A percentile compares a stretch with the other conserved stretches of the same genome.
phyloP scores from a whole-genome alignment of 345 rosid genomes.

The Rhizophora apiculata region DNA sequence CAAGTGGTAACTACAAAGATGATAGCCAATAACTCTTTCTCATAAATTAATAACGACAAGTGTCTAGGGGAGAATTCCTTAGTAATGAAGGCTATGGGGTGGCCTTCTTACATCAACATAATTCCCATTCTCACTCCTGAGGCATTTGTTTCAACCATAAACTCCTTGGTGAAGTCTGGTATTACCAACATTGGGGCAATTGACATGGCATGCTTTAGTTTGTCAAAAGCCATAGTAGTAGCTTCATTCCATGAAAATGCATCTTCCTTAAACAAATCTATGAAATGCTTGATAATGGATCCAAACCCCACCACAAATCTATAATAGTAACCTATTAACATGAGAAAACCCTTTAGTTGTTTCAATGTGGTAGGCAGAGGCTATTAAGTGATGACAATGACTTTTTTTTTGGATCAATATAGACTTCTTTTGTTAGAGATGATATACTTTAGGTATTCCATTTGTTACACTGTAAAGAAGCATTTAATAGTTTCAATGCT shows the following conservation, averaged over 20 bases:
- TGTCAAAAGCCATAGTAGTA: fast-evolving
- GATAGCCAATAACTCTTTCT: background rate
- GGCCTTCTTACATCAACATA: background rate
- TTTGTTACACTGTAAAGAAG: background rate
- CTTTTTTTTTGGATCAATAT: background rate
- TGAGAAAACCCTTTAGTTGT: background rate
- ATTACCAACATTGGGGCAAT: fast-evolving
- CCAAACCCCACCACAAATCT: too few relatives aligned
- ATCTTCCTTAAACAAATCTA: background rate
- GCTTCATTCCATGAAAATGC: too few relatives aligned
- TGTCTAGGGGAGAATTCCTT: background rate
- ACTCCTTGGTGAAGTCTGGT: background rate
- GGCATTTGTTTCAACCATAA: background rate
- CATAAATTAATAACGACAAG: fast-evolving
- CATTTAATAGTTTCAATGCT: background rate
- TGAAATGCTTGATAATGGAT: background rate
- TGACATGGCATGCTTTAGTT: fast-evolving
- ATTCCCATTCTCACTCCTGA: background rate
- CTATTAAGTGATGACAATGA: background rate
- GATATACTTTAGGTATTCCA: background rate
- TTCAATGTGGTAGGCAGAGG: background rate
- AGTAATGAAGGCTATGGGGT: background rate
- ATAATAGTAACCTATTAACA: background rate
- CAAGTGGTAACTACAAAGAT: background rate
- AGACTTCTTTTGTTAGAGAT: background rate